Base-by-base conservation (phyloP, 306 rosid species). In the Ceratonia siliqua region DNA sequence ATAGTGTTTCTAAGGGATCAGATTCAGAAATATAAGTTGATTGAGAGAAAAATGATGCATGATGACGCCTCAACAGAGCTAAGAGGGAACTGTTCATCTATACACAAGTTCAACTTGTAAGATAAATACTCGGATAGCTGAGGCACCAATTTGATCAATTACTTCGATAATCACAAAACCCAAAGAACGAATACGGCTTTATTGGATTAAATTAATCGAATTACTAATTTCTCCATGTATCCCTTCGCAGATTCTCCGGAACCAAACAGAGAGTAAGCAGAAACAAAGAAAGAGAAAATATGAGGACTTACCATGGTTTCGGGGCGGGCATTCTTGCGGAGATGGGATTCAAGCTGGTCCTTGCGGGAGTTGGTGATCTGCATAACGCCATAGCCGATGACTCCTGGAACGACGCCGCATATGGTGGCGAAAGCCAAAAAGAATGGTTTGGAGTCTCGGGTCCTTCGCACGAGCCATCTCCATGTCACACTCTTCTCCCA, bases 391-490 rank as follows among this genome's bases (percentile, higher is more conserved):
- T 87, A 94, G 72, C 96, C 96, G 28, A 91, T 87, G 4, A 87
- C 76, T 1, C 97, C 94, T 0, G 98, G 96, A 73, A 91, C 89
- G 73, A 91, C 83, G 78, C 96, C 96, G 85, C 96, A 91, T 38
- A 91, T 24, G 81, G 97, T 82, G 2, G 98, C 98, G 84, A 94
- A 94, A 0, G 96, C 81, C 15, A 89, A 12, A 85, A 89, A 94
- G 88, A 94, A 94, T 8, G 94, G 90, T 70, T 91, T 91, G 0
- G 96, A 94, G 33, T 94, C 98, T 45, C 91, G 84, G 53, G 94
- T 91, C 77, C 78, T 75, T 59, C 81, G 82, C 43, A 94, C 97
- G 18, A 91, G 21, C 91, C 96, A 91, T 64, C 91, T 81, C 98
- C 97, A 89, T 4, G 80, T 78, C 56, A 12, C 49, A 76, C 89